Evolutionary conservation across 345 rosid species (phyloP), one percentile per base, ranked within the genome.

Genomic region (Triadica sebifera): DNA sequence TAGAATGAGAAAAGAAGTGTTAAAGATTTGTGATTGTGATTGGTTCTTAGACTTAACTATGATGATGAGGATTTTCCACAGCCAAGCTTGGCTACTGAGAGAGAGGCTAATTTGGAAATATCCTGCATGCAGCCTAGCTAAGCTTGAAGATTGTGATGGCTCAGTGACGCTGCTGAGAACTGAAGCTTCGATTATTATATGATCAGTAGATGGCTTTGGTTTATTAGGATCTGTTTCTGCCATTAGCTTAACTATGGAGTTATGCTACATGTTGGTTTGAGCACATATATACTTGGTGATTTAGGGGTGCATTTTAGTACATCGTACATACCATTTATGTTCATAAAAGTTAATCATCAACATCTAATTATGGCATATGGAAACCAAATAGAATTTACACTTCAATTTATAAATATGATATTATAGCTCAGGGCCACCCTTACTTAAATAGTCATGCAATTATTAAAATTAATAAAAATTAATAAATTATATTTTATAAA

Each of bases 51-150:
- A 74, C 38, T 74, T 55, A 4, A 70, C 69, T 50, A 80, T 43
- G 6, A 41, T 58, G 24, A 58, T 58, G 8, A 58, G 77, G 67
- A 71, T 69, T 82, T 84, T 87, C 89, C 87, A 84, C 49, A 83
- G 81, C 59, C 84, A 37, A 65, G 86, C 87, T 61, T 83, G 85
- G 78, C 67, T 47, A 7, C 78, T 76, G 10, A 85, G 71, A 34
- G 89, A 85, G 38, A 82, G 67, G 73, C 79, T 79, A 60, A 85
- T 79, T 61, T 83, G 63, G 74, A 87, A 87, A 73, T 82, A 78
- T 12, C 89, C 89, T 12, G 87, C 86, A 41, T 87, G 81, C 38
- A 84, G 52, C 62, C 75, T 73, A 8, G 82, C 70, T 64, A 86
- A 63, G 69, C 84, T 69, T 22, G 78, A 82, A 47, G 84, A 50